Evolutionary conservation across 768 basidiomycete species (phyloP).

Genomic region (Gelatoporia subvermispora): DNA sequence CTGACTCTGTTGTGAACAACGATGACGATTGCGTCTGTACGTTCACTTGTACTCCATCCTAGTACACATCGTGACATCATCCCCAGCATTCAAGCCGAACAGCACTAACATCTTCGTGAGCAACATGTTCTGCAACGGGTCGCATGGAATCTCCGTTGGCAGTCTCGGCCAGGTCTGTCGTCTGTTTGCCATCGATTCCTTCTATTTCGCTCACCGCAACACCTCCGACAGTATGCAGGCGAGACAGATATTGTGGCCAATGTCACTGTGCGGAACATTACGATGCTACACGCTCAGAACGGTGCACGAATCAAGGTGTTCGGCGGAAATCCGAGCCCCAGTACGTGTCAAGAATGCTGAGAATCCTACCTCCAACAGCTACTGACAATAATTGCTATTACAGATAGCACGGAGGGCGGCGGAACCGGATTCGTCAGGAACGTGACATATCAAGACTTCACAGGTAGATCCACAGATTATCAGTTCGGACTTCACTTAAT

Average conservation of each 20-base stretch:
- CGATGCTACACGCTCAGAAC: slow-evolving; percentile 42
- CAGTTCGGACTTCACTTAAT: slow-evolving; percentile 4
- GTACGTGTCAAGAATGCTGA: slow-evolving; percentile 11
- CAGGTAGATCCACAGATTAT: slow-evolving; percentile 19
- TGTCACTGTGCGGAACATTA: slow-evolving; percentile 36
- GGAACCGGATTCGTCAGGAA: slow-evolving; percentile 37
- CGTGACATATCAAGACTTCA: slow-evolving; percentile 22
- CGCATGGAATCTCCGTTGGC: slow-evolving; percentile 45
- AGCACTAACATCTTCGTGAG: slow-evolving; percentile 36
- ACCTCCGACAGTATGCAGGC: slow-evolving; percentile 27
- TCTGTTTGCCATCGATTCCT: neutral
- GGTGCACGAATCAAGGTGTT: slow-evolving; percentile 52
- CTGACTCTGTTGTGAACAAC: slow-evolving; percentile 35
- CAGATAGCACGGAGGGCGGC: slow-evolving; percentile 35
- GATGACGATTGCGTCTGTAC: slow-evolving; percentile 37
- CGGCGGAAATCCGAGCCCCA: slow-evolving; percentile 36
- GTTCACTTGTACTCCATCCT: slow-evolving; percentile 3
- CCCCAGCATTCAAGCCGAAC: slow-evolving; percentile 39
- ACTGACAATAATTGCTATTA: neutral
- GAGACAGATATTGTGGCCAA: slow-evolving; percentile 41
- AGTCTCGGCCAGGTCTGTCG: slow-evolving; percentile 37
- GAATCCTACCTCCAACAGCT: neutral
- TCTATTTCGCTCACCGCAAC: neutral
- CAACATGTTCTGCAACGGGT: slow-evolving; percentile 40
- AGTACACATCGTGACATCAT: too few species aligned